A percentile compares a stretch with the other conserved stretches of the same genome.
Evolutionary conservation across 2,329 filamentous ascomycete genomes (phyloP).

Genomic region (Emmonsiellopsis sp.): DNA sequence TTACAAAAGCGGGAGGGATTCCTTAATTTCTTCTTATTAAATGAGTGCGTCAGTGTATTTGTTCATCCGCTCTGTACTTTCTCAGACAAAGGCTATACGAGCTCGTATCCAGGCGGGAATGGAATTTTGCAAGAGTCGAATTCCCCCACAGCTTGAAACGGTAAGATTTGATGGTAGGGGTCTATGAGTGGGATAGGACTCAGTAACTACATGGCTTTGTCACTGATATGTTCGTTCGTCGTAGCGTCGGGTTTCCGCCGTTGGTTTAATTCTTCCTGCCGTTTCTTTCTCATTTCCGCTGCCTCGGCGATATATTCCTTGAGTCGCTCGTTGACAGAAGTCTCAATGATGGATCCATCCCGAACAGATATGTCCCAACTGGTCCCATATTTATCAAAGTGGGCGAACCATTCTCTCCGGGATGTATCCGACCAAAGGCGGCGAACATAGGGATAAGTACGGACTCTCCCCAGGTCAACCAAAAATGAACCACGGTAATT

Average conservation of each 20-base stretch:
- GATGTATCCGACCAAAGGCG: not conserved
- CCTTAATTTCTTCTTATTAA: not conserved
- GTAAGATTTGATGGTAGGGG: too few species aligned
- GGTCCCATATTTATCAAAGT: not conserved
- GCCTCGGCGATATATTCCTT: not conserved
- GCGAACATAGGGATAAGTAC: slow-evolving; percentile 8
- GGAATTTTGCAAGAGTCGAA: not conserved
- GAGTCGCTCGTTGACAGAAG: not conserved
- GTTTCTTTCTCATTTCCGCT: not conserved
- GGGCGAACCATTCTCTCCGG: not conserved
- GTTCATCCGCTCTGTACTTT: not conserved
- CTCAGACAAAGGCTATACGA: not conserved
- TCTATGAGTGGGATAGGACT: not conserved
- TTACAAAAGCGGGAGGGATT: not conserved
- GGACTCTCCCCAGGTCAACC: slow-evolving; percentile 6
- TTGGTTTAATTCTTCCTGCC: not conserved
- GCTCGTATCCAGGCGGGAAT: not conserved
- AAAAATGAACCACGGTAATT: slow-evolving; percentile 9
- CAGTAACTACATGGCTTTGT: not conserved
- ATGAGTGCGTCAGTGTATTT: not conserved
- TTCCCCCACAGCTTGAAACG: not conserved
- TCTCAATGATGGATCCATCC: not conserved
- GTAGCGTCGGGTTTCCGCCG: not conserved
- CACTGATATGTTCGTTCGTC: not conserved
- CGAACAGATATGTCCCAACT: not conserved